phyloP scores from a whole-genome alignment of 306 rosid species.

The Glycine tomentella region DNA sequence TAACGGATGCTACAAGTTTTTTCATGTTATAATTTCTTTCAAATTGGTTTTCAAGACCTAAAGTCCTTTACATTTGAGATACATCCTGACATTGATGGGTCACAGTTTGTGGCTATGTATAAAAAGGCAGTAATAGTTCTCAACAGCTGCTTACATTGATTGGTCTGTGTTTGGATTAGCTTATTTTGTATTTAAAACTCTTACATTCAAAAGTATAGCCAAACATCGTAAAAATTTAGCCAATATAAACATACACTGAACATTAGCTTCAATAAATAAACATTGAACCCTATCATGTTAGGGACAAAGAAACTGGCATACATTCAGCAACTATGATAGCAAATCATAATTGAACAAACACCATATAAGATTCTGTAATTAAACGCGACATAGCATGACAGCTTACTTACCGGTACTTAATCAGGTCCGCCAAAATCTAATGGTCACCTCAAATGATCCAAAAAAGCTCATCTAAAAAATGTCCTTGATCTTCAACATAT shows the following conservation, averaged over 20 bases:
- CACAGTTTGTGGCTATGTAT: not conserved
- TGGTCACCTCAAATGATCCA: slow-evolving; percentile 21
- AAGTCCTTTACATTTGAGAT: not conserved
- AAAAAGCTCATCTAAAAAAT: not conserved
- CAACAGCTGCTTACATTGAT: not conserved
- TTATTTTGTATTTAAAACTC: not conserved
- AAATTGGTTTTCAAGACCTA: not conserved
- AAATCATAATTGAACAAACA: too few species aligned
- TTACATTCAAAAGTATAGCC: not conserved
- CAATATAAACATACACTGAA: too few species aligned
- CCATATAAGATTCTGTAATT: too few species aligned
- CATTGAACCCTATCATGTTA: too few species aligned
- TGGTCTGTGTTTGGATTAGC: not conserved
- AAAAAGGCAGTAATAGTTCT: not conserved
- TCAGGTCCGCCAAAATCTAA: slow-evolving; percentile 76
- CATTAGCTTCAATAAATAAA: too few species aligned
- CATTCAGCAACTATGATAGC: too few species aligned
- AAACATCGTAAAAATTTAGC: not conserved
- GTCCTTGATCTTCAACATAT: not conserved
- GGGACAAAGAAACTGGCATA: too few species aligned
- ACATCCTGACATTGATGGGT: not conserved
- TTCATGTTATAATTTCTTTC: not conserved
- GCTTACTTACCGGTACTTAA: too few species aligned
- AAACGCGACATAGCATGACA: too few species aligned
- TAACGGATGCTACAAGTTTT: not conserved